A percentile compares a stretch with the other conserved stretches of the same genome.
Evolutionary conservation across 495 filamentous ascomycete species (phyloP).

Genomic region (Neurospora intermedia): DNA sequence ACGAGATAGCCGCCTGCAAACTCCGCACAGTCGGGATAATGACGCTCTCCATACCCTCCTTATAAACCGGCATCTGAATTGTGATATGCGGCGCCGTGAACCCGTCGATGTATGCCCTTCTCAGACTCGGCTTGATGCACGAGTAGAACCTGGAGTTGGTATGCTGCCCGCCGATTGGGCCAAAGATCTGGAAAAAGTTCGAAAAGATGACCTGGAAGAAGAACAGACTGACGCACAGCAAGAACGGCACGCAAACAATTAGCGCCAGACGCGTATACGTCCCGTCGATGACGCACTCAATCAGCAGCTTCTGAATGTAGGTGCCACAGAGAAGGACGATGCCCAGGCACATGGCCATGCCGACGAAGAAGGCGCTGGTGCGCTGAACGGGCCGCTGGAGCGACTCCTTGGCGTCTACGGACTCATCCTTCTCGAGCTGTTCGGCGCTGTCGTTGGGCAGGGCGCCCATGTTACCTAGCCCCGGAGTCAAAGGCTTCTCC

Average conservation of each 20-base stretch:
- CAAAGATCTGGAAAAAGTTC: conserved; percentile 56
- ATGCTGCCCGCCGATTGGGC: conserved; percentile 53
- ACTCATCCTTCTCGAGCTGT: conserved; percentile 50
- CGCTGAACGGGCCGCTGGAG: conserved; percentile 50
- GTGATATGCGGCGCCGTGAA: conserved; percentile 48
- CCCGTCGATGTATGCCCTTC: conserved; percentile 27
- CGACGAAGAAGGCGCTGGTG: conserved; percentile 51
- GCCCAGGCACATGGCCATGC: conserved; percentile 48
- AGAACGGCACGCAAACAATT: conserved; percentile 47
- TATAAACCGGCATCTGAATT: conserved; percentile 59
- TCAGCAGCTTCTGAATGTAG: conserved; percentile 45
- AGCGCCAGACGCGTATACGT: conserved; percentile 48
- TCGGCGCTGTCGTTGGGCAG: conserved; percentile 14
- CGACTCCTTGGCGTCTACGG: conserved; percentile 46
- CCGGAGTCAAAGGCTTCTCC: conserved; percentile 38
- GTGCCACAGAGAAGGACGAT: conserved; percentile 51
- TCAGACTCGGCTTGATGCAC: conserved; percentile 44
- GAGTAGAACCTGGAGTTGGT: conserved; percentile 65
- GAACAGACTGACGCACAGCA: conserved; percentile 64
- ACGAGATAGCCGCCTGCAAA: conserved; percentile 55
- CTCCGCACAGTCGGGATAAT: conserved; percentile 53
- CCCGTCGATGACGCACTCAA: conserved; percentile 48
- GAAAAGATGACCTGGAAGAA: conserved; percentile 60
- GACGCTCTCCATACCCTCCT: conserved; percentile 50
- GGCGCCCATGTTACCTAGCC: conserved; percentile 7